These are phyloP conservation scores for Termitomyces sp. DNA, from an alignment of 768 basidiomycete species.

Conservation along the genomic window DNA sequence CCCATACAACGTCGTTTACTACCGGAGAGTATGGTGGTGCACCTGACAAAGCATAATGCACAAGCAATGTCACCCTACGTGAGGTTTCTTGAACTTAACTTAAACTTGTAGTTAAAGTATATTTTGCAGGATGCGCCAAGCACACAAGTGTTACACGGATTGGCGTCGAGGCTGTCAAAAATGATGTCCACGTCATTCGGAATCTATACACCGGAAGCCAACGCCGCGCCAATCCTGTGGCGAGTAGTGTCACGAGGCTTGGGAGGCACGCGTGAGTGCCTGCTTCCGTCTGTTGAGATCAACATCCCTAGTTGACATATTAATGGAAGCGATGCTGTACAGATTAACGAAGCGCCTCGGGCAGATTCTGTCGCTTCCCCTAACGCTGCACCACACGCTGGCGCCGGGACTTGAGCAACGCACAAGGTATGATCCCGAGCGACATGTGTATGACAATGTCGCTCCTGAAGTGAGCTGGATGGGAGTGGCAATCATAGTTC, in stretches of 20 bases:
- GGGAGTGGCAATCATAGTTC: slow-evolving; percentile 56
- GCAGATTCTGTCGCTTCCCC: slow-evolving; percentile 48
- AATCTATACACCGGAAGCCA: slow-evolving; percentile 66
- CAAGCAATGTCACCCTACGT: slow-evolving; percentile 71
- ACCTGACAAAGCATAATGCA: slow-evolving; percentile 68
- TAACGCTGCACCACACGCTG: slow-evolving; percentile 54
- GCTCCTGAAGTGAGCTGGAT: slow-evolving; percentile 65
- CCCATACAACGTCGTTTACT: slow-evolving; percentile 46
- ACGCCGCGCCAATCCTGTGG: slow-evolving; percentile 77
- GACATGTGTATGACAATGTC: slow-evolving; percentile 56
- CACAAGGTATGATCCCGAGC: slow-evolving; percentile 33
- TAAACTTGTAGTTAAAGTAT: neutral
- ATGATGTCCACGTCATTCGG: slow-evolving; percentile 48
- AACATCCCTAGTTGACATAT: slow-evolving; percentile 12
- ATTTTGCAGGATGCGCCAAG: slow-evolving; percentile 58
- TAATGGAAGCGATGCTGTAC: slow-evolving; percentile 56
- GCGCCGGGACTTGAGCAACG: slow-evolving; percentile 34
- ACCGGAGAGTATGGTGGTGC: slow-evolving; percentile 53
- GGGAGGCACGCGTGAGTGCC: slow-evolving; percentile 68
- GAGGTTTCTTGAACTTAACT: slow-evolving; percentile 20
- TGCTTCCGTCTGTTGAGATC: neutral
- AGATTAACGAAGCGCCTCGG: slow-evolving; percentile 55
- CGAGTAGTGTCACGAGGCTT: slow-evolving; percentile 54
- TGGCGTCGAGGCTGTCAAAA: slow-evolving; percentile 59
- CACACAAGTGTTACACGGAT: slow-evolving; percentile 49